Base-by-base conservation (phyloP, 1,139 yeast genomes). In the Nadsonia commutata region DNA sequence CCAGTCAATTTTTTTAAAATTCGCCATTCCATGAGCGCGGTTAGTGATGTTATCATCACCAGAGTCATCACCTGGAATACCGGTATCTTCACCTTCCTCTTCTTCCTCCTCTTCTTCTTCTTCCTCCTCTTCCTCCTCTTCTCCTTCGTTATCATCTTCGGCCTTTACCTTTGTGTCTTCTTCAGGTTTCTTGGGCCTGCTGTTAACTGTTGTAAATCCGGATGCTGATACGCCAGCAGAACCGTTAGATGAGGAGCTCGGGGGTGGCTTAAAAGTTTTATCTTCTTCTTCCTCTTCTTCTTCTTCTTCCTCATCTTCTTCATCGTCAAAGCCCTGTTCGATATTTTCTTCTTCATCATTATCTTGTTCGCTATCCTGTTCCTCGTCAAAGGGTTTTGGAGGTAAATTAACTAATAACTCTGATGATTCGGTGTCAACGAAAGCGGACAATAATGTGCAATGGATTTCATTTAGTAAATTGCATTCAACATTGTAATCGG, bases 1-100 rank as follows among this genome's bases (percentile, higher is more conserved):
- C 95, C 96, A 88, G 18, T 78, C 64, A 0, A 66, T 66, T 39
- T 77, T 76, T 46, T 82, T 69, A 59, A 76, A 77, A 80, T 71
- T 70, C 50, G 76, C 78, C 5, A 58, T 57, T 13, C 53, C 50
- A 20, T 49, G 47, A 8, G 56, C 56, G 19, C 51, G 44, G 20
- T 48, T 46, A 21, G 43, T 46, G 50, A 8, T 51, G 17, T 47
- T 49, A 17, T 51, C 51, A 3, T 50, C 51, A 13, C 48, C 51
- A 19, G 48, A 53, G 1, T 44, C 48, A 6, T 58, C 57, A 3
- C 53, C 58, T 16, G 54, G 60, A 3, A 43, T 50, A 13, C 45
- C 40, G 33, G 21, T 31, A 18, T 40, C 42, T 13, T 49, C 53
- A 4, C 48, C 52, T 21, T 50, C 48, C 3, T 21, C 46, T 18